Evolutionary conservation across 768 basidiomycete species (phyloP).

Genomic region (Boletus huronensis): DNA sequence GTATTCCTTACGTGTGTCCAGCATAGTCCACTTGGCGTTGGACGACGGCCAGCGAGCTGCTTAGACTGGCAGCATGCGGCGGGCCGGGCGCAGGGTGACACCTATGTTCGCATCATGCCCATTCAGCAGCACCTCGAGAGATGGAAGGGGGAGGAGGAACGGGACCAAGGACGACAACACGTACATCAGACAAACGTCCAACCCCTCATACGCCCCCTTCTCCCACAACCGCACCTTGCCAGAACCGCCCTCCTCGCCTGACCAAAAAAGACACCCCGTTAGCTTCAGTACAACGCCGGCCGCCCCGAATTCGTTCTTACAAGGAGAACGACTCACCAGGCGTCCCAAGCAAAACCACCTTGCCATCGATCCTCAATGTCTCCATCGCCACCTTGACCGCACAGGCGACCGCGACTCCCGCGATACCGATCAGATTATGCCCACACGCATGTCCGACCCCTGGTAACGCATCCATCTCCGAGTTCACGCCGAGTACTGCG

Average conservation of each 20-base stretch:
- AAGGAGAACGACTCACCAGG: constrained; percentile 47
- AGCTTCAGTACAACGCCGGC: not conserved
- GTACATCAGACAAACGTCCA: constrained; percentile 75
- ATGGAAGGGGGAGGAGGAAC: not conserved
- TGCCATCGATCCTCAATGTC: constrained; percentile 59
- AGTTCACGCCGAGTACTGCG: constrained; percentile 60
- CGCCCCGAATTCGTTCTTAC: not conserved
- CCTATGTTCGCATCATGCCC: constrained; percentile 37
- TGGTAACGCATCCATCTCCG: constrained; percentile 68
- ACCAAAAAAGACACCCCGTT: not conserved
- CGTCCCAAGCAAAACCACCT: constrained; percentile 69
- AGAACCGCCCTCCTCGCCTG: constrained; percentile 54
- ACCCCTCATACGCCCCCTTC: constrained; percentile 66
- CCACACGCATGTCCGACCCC: constrained; percentile 72
- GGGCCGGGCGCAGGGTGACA: constrained; percentile 81
- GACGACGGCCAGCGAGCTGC: constrained; percentile 61
- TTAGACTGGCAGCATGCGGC: constrained; percentile 57
- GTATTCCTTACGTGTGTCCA: constrained; percentile 61
- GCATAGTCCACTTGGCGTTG: constrained; percentile 57
- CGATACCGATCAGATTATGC: constrained; percentile 76
- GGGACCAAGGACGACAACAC: constrained; percentile 11
- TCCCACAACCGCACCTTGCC: constrained; percentile 70
- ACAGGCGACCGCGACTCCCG: constrained; percentile 67
- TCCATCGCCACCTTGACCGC: constrained; percentile 61
- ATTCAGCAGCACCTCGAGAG: not conserved